A percentile compares a stretch with the other conserved stretches of the same genome.
Evolutionary conservation across 257 asterid species (phyloP).

Genomic region (Oldenlandia corymbosa): DNA sequence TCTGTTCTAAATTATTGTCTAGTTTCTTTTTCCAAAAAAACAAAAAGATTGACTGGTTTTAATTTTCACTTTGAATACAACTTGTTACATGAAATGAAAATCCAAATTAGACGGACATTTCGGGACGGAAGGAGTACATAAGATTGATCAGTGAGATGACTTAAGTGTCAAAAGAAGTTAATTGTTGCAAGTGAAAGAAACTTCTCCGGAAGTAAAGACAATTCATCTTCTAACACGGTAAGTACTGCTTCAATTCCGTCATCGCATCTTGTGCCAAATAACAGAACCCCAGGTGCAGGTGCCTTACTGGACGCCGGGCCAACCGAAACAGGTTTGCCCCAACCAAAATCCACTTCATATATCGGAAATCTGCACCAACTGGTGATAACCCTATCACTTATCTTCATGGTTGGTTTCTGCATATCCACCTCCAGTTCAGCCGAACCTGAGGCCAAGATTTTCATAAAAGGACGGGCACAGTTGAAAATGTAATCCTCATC

Average conservation of each 20-base stretch:
- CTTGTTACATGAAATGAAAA: no score
- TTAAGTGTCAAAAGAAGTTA: no score
- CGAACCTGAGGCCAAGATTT: background rate
- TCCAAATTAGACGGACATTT: no score
- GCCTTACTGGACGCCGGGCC: constrained; percentile 19
- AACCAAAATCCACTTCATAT: constrained; percentile 19
- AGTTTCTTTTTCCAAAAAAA: no score
- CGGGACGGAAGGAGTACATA: no score
- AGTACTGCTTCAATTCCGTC: constrained; percentile 5
- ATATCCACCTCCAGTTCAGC: background rate
- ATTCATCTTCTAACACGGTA: constrained; percentile 16
- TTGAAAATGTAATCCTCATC: constrained; percentile 7
- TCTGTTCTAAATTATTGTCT: no score
- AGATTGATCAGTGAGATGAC: no score
- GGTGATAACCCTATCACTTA: background rate
- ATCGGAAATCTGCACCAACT: constrained; percentile 17
- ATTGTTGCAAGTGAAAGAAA: background rate
- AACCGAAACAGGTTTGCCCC: constrained; percentile 11
- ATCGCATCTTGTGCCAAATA: constrained; percentile 23
- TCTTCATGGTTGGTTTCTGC: background rate
- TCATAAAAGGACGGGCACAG: no score
- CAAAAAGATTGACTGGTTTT: no score
- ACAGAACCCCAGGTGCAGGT: constrained; percentile 3
- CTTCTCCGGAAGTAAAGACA: background rate
- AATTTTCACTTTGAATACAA: no score